Evolutionary conservation across 495 filamentous ascomycete species (phyloP).

Genomic region (Entonaema liquescens): DNA sequence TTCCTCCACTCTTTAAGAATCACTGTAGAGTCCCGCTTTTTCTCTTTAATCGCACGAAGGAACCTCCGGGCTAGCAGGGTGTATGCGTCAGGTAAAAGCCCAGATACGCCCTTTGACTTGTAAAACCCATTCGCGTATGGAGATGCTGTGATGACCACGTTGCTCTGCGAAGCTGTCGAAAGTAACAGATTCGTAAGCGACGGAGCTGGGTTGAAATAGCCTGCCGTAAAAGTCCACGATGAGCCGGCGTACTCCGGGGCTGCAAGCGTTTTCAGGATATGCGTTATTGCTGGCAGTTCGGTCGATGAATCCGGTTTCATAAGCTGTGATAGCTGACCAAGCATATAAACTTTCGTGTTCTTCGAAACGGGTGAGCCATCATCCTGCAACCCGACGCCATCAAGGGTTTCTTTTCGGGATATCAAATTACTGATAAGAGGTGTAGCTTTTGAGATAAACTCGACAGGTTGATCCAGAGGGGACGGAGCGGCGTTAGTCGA

Average conservation of each 20-base stretch:
- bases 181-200: slow-evolving; percentile 81
- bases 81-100: slow-evolving; percentile 90
- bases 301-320: slow-evolving; percentile 82
- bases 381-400: slow-evolving; percentile 2
- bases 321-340: slow-evolving; percentile 85
- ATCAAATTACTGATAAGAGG: slow-evolving; percentile 72
- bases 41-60: slow-evolving; percentile 70
- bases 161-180: slow-evolving; percentile 68
- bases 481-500: slow-evolving; percentile 72
- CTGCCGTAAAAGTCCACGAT: slow-evolving; percentile 94
- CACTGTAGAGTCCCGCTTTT: slow-evolving; percentile 67
- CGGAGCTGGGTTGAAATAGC: slow-evolving; percentile 96
- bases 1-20: slow-evolving; percentile 86
- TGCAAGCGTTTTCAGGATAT: slow-evolving; percentile 73
- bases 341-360: slow-evolving; percentile 84
- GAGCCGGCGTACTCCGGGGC: slow-evolving; percentile 67
- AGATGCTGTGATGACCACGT: slow-evolving; percentile 91
- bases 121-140: slow-evolving; percentile 97
- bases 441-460: slow-evolving; percentile 74
- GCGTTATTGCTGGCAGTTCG: slow-evolving; percentile 81
- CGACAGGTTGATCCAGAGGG: slow-evolving; percentile 72
- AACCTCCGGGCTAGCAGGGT: slow-evolving; percentile 86
- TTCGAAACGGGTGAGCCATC: slow-evolving; percentile 29
- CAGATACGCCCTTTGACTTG: slow-evolving; percentile 84
- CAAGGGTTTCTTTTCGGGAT: slow-evolving; percentile 42